Conservation (phyloP, 2,329 filamentous ascomycete species). For the Alternaria conjuncta region DNA sequence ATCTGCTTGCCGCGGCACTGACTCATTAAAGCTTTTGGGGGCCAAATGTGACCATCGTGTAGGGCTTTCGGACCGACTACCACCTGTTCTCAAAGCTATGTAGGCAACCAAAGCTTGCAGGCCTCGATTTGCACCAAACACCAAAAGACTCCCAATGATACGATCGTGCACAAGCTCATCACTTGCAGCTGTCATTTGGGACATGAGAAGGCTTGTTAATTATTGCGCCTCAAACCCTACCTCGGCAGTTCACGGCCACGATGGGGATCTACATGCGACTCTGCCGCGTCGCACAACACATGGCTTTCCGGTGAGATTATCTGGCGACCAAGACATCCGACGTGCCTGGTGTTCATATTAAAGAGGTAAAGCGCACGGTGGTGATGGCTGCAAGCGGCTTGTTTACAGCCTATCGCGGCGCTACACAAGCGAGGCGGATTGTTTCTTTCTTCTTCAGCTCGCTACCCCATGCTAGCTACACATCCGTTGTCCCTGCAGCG, state of each 20-base stretch:
- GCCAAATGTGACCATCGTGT: not conserved
- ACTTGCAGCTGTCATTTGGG: not conserved
- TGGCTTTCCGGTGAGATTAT: conserved; percentile 5
- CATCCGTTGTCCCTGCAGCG: not conserved
- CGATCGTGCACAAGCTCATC: not conserved
- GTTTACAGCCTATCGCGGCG: conserved; percentile 2
- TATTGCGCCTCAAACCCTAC: not conserved
- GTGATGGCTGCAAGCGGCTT: not conserved
- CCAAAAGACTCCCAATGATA: not conserved
- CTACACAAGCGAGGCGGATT: not conserved
- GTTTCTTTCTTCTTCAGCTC: conserved; percentile 8
- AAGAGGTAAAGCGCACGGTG: not conserved
- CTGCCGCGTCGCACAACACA: not conserved
- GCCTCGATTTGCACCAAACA: not conserved
- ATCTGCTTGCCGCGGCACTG: not conserved
- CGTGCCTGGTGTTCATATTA: conserved; percentile 3
- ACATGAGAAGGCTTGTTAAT: not conserved
- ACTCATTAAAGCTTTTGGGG: not conserved
- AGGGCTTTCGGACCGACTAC: not conserved
- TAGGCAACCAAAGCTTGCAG: not conserved
- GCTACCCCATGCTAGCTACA: conserved; percentile 9
- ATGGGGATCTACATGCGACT: not conserved
- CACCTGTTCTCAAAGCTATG: not conserved
- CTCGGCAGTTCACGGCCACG: not conserved
- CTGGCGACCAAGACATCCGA: conserved; percentile 1